A percentile compares a stretch with the other conserved stretches of the same genome.
Conservation (phyloP, 768 basidiomycete genomes). For the Trametes cinnabarina region DNA sequence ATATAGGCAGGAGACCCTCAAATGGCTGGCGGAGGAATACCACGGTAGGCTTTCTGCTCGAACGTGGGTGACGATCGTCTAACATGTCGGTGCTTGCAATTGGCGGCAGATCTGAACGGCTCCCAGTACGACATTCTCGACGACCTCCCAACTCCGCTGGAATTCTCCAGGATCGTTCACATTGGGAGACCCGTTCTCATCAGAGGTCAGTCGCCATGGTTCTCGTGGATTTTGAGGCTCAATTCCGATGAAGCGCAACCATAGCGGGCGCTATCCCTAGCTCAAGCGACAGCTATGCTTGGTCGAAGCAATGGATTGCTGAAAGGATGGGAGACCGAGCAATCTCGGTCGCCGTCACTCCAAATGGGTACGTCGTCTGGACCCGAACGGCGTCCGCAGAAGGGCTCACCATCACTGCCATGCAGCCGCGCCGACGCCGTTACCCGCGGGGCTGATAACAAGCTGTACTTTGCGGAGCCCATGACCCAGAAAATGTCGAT, state of each 20-base stretch:
- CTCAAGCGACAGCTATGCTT: conserved; percentile 28
- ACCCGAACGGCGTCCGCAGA: too few relatives aligned
- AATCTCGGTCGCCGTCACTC: conserved; percentile 79
- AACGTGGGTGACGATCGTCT: not conserved
- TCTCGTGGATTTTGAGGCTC: not conserved
- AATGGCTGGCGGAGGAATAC: conserved; percentile 13
- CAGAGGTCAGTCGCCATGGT: conserved; percentile 43
- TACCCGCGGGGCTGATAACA: conserved; percentile 48
- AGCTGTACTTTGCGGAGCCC: conserved; percentile 76
- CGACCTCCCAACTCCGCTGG: conserved; percentile 58
- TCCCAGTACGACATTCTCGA: conserved; percentile 47
- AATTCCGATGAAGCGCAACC: not conserved
- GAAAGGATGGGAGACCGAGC: conserved; percentile 48
- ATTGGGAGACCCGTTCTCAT: conserved; percentile 74
- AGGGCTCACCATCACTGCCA: too few relatives aligned
- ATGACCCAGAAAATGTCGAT: conserved; percentile 67
- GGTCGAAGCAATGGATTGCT: conserved; percentile 66
- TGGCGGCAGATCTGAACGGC: conserved; percentile 66
- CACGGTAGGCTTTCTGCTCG: not conserved
- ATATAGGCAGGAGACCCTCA: not conserved
- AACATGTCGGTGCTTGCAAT: too few relatives aligned
- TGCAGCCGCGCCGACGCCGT: conserved; percentile 76
- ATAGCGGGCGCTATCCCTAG: not conserved
- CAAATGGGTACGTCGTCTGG: conserved; percentile 61
- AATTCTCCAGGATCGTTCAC: conserved; percentile 67